Evolutionary conservation across 768 basidiomycete genomes (phyloP).

Genomic region (Ramaria sp.): DNA sequence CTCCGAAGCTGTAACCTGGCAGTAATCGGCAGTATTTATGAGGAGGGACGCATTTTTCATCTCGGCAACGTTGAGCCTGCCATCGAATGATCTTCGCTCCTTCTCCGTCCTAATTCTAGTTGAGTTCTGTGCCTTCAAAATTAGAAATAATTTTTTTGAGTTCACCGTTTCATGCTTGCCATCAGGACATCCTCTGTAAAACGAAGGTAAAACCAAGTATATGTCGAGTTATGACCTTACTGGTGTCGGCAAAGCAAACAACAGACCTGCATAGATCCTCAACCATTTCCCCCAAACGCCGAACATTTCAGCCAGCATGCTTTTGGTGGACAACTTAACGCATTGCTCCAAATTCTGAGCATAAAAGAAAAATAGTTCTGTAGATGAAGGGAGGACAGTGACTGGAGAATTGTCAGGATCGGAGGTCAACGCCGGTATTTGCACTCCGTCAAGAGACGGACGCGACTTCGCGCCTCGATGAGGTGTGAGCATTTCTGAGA

Average conservation of each 20-base stretch:
- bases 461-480: slow-evolving; percentile 58
- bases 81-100: slow-evolving; percentile 64
- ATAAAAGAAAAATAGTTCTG: slow-evolving; percentile 96
- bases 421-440: slow-evolving; percentile 27
- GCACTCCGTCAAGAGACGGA: slow-evolving; percentile 50
- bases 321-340: slow-evolving; percentile 77
- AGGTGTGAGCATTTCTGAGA: slow-evolving; percentile 82
- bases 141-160: no score
- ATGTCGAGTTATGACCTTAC: not conserved
- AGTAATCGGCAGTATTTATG: slow-evolving; percentile 97
- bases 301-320: slow-evolving; percentile 72
- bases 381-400: slow-evolving; percentile 84
- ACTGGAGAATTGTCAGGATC: slow-evolving; percentile 37
- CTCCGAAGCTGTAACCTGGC: slow-evolving; percentile 83
- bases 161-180: slow-evolving; percentile 62
- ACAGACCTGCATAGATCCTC: slow-evolving; percentile 75
- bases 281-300: slow-evolving; percentile 90
- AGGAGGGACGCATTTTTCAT: slow-evolving; percentile 78
- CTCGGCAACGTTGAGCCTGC: slow-evolving; percentile 63
- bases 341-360: slow-evolving; percentile 92
- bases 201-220: not conserved
- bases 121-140: no score
- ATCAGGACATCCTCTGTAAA: slow-evolving; percentile 81
- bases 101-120: slow-evolving; percentile 26
- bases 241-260: slow-evolving; percentile 4